phyloP scores from a whole-genome alignment of 1,139 yeast genomes.

The Hansenula sp. region DNA sequence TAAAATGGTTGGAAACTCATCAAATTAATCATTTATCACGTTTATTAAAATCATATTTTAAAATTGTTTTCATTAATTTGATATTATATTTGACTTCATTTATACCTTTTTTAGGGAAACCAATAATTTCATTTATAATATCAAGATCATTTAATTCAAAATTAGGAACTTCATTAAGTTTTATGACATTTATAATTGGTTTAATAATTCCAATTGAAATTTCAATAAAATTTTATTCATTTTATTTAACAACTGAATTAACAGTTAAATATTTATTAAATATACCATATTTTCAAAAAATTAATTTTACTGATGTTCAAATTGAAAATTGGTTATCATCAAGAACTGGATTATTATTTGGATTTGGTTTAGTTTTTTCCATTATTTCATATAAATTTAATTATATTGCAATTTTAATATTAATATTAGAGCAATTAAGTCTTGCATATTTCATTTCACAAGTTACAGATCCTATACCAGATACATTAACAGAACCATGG shows the following conservation, averaged over 20 bases:
- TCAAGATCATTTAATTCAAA: conserved; percentile 7
- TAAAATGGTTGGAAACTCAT: not conserved
- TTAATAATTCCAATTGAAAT: conserved; percentile 4
- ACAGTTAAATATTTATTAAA: conserved; percentile 8
- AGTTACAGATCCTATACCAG: conserved; percentile 15
- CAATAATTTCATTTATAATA: conserved; percentile 4
- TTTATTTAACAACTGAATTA: conserved; percentile 6
- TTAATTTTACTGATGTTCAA: conserved; percentile 10
- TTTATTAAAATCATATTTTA: conserved; percentile 2
- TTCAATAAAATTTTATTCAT: conserved; percentile 4
- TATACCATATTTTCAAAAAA: conserved; percentile 13
- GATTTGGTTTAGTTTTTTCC: conserved; percentile 12
- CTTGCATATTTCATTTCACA: conserved; percentile 13
- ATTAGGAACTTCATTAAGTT: conserved; percentile 9
- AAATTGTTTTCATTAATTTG: not conserved
- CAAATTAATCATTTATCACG: conserved; percentile 5
- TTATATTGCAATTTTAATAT: conserved; percentile 8
- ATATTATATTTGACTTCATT: not conserved
- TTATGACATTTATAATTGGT: conserved; percentile 7
- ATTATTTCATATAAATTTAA: conserved; percentile 3
- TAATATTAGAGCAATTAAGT: conserved; percentile 12
- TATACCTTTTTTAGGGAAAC: conserved; percentile 1
- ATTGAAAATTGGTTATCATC: conserved; percentile 15
- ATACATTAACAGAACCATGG: conserved; percentile 14
- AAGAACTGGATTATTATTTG: conserved; percentile 13